phyloP scores from a whole-genome alignment of 176 grass and related monocot genomes.

The Oryza meyeriana region DNA sequence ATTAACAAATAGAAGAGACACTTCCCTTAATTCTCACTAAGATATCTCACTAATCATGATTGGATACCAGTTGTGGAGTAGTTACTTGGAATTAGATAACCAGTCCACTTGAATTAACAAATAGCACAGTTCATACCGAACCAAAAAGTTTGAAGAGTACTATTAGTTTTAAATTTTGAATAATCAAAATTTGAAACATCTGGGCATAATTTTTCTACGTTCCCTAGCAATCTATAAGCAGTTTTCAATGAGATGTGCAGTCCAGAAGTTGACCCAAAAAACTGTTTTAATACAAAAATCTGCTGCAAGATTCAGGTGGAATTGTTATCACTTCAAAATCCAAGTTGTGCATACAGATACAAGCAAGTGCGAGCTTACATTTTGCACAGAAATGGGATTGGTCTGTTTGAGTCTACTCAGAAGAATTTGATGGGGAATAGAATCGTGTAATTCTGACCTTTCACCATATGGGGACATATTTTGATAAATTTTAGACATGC shows the following conservation, averaged over 20 bases:
- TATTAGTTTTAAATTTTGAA: conserved; percentile 17
- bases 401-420: neutral
- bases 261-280: neutral
- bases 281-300: neutral
- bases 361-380: neutral
- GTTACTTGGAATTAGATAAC: neutral
- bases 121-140: neutral
- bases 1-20: conserved; percentile 20
- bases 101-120: conserved; percentile 3
- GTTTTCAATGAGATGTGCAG: neutral
- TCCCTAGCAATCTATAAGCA: neutral
- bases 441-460: neutral
- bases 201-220: neutral
- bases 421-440: neutral
- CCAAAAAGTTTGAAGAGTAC: neutral
- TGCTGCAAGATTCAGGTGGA: neutral
- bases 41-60: neutral
- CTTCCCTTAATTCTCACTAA: neutral
- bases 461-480: neutral
- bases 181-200: neutral
- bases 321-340: neutral
- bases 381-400: neutral
- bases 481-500: neutral
- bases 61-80: neutral
- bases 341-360: neutral